Base-by-base conservation (phyloP, 1,139 yeast species). In the Magnusiomyces suaveolens region DNA sequence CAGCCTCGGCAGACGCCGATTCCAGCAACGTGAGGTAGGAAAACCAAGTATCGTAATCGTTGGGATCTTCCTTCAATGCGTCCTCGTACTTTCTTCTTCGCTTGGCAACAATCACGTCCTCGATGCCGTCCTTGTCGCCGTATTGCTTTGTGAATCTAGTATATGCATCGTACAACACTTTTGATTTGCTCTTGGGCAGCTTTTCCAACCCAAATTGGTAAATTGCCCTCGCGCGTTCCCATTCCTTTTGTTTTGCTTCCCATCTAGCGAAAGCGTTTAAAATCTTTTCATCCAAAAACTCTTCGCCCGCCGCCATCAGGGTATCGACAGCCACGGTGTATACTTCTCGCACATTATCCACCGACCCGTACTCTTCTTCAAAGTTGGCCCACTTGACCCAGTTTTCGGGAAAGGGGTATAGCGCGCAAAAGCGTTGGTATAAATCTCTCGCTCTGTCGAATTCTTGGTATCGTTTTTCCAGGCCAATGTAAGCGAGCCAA, bases 21-120 rank as follows among this genome's bases (percentile, higher is more conserved):
- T 70, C 72, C 38, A 81, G 60, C 24, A 86, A 64, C 23, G 77
- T 75, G 1, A 87, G 61, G 61, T 83, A 82, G 0, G 80, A 67
- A 88, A 95, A 88, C 97, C 97, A 89, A 0, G 81, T 71, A 63
- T 85, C 94, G 66, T 81, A 83, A 67, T 87, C 87, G 1, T 60
- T 51, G 0, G 87, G 82, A 56, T 79, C 74, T 3, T 64, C 62
- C 16, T 64, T 61, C 24, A 88, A 63, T 18, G 70, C 72, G 1
- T 72, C 67, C 60, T 82, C 82, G 63, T 85, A 86, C 54, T 73
- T 74, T 10, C 73, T 68, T 57, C 76, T 75, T 54, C 96, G 71
- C 61, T 84, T 84, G 2, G 71, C 61, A 29, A 76, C 57, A 1
- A 84, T 73, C 2, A 81, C 78, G 3, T 70, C 65, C 57, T 81